phyloP scores from a whole-genome alignment of 345 rosid species.

The Ceriops tagal region DNA sequence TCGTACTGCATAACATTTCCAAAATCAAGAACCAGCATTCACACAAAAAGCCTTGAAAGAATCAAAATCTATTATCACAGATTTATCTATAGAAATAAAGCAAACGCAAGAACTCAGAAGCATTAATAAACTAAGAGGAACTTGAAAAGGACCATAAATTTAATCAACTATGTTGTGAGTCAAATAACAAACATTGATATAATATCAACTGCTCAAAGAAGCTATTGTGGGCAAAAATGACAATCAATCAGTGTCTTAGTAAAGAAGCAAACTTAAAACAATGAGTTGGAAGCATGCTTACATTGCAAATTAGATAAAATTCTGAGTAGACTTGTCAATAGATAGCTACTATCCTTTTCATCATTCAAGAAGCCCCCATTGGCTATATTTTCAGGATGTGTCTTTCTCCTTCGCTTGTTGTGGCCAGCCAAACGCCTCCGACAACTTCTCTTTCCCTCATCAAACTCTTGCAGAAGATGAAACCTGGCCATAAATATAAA shows the following conservation, averaged over 20 bases:
- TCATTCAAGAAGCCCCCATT: constrained; percentile 55
- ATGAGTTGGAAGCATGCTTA: constrained; percentile 33
- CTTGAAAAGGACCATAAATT: background rate
- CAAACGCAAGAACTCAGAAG: no score
- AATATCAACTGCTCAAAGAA: background rate
- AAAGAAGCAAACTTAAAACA: constrained; percentile 10
- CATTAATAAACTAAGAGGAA: no score
- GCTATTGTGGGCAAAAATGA: constrained; percentile 1
- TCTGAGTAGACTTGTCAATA: constrained; percentile 74
- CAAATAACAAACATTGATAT: constrained; percentile 1
- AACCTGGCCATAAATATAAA: constrained; percentile 53
- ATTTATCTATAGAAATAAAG: no score
- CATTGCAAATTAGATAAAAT: constrained; percentile 86
- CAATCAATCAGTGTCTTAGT: background rate
- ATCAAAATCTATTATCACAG: no score
- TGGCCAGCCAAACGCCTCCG: constrained; percentile 99
- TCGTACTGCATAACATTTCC: no score
- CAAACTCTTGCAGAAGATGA: constrained; percentile 94
- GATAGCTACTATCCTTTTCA: constrained; percentile 73
- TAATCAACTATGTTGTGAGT: background rate
- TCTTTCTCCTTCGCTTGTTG: constrained; percentile 92
- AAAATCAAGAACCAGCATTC: no score
- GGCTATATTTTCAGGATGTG: constrained; percentile 65
- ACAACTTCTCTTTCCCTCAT: constrained; percentile 98
- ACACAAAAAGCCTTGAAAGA: no score